phyloP scores from a whole-genome alignment of 345 rosid species.

The Gynandropsis gynandra region DNA sequence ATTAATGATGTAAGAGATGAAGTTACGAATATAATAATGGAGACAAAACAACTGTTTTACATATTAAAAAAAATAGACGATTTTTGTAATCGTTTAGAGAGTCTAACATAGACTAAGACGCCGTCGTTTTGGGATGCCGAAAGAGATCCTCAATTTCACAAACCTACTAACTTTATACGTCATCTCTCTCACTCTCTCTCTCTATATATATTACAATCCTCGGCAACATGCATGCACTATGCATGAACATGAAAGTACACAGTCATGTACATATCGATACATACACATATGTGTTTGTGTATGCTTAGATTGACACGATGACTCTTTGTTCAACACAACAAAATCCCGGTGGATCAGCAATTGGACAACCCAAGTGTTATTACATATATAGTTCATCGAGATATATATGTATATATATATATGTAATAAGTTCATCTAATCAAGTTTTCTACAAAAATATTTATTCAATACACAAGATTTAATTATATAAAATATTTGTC shows the following conservation, averaged over 20 bases:
- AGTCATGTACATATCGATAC: not conserved
- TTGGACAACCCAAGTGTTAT: no score
- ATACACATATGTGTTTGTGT: not conserved
- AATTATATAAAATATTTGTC: no score
- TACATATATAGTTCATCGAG: no score
- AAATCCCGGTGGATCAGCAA: slow-evolving; percentile 36
- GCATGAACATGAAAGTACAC: slow-evolving; percentile 5
- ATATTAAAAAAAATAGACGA: slow-evolving; percentile 6
- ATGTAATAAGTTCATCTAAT: no score
- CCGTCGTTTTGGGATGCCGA: slow-evolving; percentile 6
- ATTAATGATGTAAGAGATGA: no score
- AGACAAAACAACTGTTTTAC: slow-evolving; percentile 21
- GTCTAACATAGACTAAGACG: slow-evolving; percentile 18
- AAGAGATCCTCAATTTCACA: slow-evolving; percentile 6
- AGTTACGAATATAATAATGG: no score
- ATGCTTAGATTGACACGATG: slow-evolving; percentile 18
- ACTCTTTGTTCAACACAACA: slow-evolving; percentile 23
- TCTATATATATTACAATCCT: no score
- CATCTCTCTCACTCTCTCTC: slow-evolving; percentile 16
- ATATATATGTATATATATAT: no score
- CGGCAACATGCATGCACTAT: not conserved
- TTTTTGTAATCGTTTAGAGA: slow-evolving; percentile 5
- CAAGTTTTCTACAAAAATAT: no score
- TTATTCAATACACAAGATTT: no score
- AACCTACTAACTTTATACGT: slow-evolving; percentile 13